Percentiles rank a stretch among this genome's conserved stretches.
phyloP scores from a whole-genome alignment of 495 filamentous ascomycete genomes.

The Penicillium longicatenatum region DNA sequence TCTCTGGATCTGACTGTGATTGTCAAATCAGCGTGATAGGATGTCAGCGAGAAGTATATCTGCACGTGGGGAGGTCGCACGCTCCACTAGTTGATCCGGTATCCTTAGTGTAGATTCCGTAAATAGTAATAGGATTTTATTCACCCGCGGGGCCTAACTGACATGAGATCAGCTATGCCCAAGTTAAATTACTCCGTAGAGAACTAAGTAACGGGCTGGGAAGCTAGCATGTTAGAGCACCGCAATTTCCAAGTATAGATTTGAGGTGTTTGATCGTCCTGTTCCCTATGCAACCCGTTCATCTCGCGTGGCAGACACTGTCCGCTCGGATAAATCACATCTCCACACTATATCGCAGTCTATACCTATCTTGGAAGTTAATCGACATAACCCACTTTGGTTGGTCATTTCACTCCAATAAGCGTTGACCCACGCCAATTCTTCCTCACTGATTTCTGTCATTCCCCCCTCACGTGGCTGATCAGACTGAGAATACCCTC shows the following conservation, averaged over 20 bases:
- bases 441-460: not conserved
- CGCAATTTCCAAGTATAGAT: slow-evolving; percentile 7
- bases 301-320: slow-evolving; percentile 3
- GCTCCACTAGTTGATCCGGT: slow-evolving; percentile 1
- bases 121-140: not conserved
- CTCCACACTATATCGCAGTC: not conserved
- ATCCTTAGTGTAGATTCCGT: too few relatives aligned
- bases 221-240: not conserved
- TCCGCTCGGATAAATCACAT: not conserved
- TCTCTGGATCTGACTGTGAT: not conserved
- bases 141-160: not conserved
- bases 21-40: not conserved
- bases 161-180: slow-evolving; percentile 1
- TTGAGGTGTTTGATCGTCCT: slow-evolving; percentile 6
- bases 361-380: not conserved
- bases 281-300: slow-evolving; percentile 6
- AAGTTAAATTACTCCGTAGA: not conserved
- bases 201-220: not conserved
- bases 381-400: not conserved
- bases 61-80: not conserved
- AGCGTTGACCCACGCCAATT: not conserved
- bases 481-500: not conserved
- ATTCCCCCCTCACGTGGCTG: not conserved
- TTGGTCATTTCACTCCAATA: not conserved
- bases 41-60: not conserved